Evolutionary conservation across 1,284 basidiomycete genomes (phyloP), one percentile per base, ranked within the genome.

Genomic region (Cutaneotrichosporon cavernicola): DNA sequence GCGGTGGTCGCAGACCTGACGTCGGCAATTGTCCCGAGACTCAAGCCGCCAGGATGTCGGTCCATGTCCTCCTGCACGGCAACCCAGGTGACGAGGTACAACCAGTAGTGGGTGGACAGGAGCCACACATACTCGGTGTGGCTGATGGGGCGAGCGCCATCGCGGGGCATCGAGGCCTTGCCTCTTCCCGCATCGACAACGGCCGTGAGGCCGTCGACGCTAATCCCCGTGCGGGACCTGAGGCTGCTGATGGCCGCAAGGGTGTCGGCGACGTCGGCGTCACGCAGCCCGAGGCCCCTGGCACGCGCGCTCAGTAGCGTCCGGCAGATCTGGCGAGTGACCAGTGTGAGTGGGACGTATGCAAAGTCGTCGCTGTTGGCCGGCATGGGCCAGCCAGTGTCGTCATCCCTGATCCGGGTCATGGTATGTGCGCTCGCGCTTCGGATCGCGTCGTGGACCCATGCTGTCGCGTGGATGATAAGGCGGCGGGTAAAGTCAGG

Each of bases 81-180:
- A 3, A 61, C 64, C 64, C 64, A 65, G 16, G 60, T 30, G 10
- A 65, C 64, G 40, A 65, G 50, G 16, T 55, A 38, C 2, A 65
- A 56, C 64, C 64, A 65, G 50, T 55, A 31, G 56, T 58, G 50
- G 4, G 50, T 65, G 30, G 60, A 61, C 16, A 65, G 64, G 10
- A 65, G n/a, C 51, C 61, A 65, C 16, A 65, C 56, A 30, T 61
- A 56, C 36, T 61, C 64, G 13, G 58, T 40, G 4, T 56, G 21
- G 16, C 10, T 30, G 16, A 65, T 56, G 1, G 60, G 56, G 2
- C 26, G n/a, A 2, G 13, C 21, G 2, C 36, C 51, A n/a, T 65
- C 40, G 13, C 14, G 56, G 32, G 34, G 55, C 5, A 10, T 13
- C 18, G 5, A 2, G 6, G 31, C 16, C 4, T 22, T 4, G 21